Evolutionary conservation across 2,329 filamentous ascomycete species (phyloP).

Genomic region (Scedosporium aurantiacum): DNA sequence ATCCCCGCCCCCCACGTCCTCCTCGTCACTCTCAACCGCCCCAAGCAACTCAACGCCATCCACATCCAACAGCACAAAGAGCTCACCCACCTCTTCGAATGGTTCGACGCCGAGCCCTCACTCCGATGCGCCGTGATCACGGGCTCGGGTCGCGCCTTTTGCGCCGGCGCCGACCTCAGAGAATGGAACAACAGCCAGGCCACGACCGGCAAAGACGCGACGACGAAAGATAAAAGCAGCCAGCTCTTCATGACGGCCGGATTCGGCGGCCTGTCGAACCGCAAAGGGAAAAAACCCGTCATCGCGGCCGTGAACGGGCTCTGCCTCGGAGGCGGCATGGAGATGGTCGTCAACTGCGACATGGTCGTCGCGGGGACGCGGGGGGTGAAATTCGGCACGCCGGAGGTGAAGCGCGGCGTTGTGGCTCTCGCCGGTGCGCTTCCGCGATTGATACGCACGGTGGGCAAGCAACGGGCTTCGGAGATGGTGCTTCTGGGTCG

Average conservation of each 20-base stretch:
- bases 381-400: constrained; percentile 52
- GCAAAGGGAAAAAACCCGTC: constrained; percentile 61
- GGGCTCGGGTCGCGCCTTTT: constrained; percentile 53
- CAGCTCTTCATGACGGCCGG: constrained; percentile 32
- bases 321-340: constrained; percentile 65
- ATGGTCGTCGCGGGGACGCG: constrained; percentile 49
- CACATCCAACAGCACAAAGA: constrained; percentile 34
- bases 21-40: constrained; percentile 49
- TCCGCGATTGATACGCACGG: constrained; percentile 51
- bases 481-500: constrained; percentile 61
- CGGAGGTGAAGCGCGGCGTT: constrained; percentile 62
- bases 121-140: constrained; percentile 54
- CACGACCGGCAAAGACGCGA: constrained; percentile 26
- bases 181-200: constrained; percentile 49
- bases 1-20: constrained; percentile 45
- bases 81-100: constrained; percentile 40
- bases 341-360: constrained; percentile 66
- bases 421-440: constrained; percentile 61
- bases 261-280: constrained; percentile 56
- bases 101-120: constrained; percentile 51
- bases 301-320: constrained; percentile 67
- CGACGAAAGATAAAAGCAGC: not conserved
- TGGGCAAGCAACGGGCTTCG: constrained; percentile 58
- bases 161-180: constrained; percentile 56
- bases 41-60: constrained; percentile 47